Evolutionary conservation across 257 asterid genomes (phyloP).

Genomic region (Forsythia viridissima): DNA sequence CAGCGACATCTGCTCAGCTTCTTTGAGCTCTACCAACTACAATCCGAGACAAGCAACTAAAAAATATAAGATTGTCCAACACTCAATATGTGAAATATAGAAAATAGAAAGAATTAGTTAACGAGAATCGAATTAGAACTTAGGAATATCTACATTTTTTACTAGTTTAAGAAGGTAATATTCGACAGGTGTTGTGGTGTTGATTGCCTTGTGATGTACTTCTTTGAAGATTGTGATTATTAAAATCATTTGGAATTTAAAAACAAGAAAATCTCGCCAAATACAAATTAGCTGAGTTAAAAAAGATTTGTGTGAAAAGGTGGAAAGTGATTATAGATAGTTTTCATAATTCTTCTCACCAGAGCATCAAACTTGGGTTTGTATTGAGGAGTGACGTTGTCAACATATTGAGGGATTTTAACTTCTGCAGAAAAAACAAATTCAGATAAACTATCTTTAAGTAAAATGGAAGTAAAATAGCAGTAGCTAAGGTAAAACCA

Average conservation of each 20-base stretch:
- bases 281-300: background rate
- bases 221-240: background rate
- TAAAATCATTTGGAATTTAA: slow-evolving; percentile 1
- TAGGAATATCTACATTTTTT: background rate
- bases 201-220: background rate
- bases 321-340: background rate
- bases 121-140: background rate
- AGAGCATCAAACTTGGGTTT: slow-evolving; percentile 85
- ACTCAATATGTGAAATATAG: background rate
- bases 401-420: slow-evolving; percentile 80
- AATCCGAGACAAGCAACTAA: slow-evolving; percentile 14
- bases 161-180: background rate
- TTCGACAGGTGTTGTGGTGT: background rate
- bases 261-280: background rate
- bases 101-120: background rate
- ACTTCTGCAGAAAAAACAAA: slow-evolving; percentile 48
- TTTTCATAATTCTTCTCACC: slow-evolving; percentile 47
- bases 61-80: slow-evolving; percentile 21
- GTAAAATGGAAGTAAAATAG: background rate
- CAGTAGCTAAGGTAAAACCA: background rate
- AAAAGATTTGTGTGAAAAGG: background rate
- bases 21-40: slow-evolving; percentile 92
- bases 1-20: slow-evolving; percentile 70
- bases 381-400: slow-evolving; percentile 84
- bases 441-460: slow-evolving; percentile 20